Base-by-base conservation (phyloP, 2,329 filamentous ascomycete species). In the Aspergillus nomiae region DNA sequence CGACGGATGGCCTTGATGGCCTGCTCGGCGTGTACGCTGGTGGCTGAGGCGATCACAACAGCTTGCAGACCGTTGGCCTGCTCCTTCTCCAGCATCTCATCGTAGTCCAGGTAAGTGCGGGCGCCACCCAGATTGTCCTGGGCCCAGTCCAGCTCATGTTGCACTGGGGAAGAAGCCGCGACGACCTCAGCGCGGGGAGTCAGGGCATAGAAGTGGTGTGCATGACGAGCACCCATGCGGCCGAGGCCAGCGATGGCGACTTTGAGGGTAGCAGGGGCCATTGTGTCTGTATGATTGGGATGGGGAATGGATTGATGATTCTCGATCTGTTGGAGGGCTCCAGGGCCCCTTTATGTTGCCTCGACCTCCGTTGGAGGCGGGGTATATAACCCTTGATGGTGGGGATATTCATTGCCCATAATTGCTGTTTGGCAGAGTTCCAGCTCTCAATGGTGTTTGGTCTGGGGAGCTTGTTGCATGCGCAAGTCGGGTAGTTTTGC, bases 1-100 rank as follows among this genome's bases (percentile, higher is more conserved):
- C 77, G 77, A 12, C 83, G 73, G 62, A 87, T 85, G n/a, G 84
- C 84, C 66, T 82, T 80, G 72, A 85, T 85, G 1, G 83, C 79
- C 67, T 87, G 82, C 65, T 85, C 79, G 1, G 84, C 83, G 65
- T 86, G 85, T n/a, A 82, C 81, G 1, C 81, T 82, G 1, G 85
- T 86, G 9, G 81, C 81, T 6, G 81, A 82, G 0, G 83, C 81
- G 32, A 87, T 76, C 32, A 85, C 80, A 5, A 86, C 83, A 1
- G 84, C 85, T 67, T 85, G 79, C 4, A 86, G 73, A 9, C 81
- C 83, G 7, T 32, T 19, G 0, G 38, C 21, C 11, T 34, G 41
- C 55, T 79, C 74, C 64, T 85, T 80, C 68, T 78, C 76, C 48
- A 87, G 76, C 83, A 87, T 84, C 65, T 83, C 77, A 43, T 85